Evolutionary conservation across 2,329 filamentous ascomycete species (phyloP).

Genomic region (Myriosclerotinia scirpicola): DNA sequence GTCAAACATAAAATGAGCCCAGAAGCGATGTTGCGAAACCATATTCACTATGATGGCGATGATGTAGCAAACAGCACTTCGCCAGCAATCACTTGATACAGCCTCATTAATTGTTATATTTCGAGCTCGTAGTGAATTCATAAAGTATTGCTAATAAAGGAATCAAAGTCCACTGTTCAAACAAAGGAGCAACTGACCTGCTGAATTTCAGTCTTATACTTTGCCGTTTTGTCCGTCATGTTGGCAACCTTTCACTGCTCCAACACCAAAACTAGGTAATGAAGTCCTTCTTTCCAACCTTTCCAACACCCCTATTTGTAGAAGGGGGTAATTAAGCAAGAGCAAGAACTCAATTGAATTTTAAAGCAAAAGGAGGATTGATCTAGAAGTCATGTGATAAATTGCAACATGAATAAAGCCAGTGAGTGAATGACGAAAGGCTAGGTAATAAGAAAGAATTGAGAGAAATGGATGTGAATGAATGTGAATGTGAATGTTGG

Average conservation of each 20-base stretch:
- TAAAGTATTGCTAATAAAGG: neutral
- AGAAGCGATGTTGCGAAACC: neutral
- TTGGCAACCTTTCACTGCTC: slow-evolving; percentile 36
- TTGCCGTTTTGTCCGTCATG: slow-evolving; percentile 62
- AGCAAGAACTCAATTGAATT: neutral
- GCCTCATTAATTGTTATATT: neutral
- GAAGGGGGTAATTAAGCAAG: neutral
- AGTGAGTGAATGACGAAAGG: neutral
- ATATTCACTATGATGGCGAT: neutral
- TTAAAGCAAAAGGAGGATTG: neutral
- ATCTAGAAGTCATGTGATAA: neutral
- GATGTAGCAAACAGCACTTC: neutral
- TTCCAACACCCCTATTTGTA: neutral
- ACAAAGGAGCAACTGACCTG: slow-evolving; percentile 61
- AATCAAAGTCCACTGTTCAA: neutral
- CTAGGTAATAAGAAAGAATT: neutral
- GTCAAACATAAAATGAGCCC: neutral
- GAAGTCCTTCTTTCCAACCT: slow-evolving; percentile 6
- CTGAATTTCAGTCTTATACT: slow-evolving; percentile 98
- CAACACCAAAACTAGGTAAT: neutral
- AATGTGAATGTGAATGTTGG: neutral
- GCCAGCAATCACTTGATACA: slow-evolving; percentile 11
- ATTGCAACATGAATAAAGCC: neutral
- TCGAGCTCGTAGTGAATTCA: neutral
- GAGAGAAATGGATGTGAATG: neutral